Base-by-base conservation (phyloP, 2,329 filamentous ascomycete genomes). In the Colletotrichum spinosum region DNA sequence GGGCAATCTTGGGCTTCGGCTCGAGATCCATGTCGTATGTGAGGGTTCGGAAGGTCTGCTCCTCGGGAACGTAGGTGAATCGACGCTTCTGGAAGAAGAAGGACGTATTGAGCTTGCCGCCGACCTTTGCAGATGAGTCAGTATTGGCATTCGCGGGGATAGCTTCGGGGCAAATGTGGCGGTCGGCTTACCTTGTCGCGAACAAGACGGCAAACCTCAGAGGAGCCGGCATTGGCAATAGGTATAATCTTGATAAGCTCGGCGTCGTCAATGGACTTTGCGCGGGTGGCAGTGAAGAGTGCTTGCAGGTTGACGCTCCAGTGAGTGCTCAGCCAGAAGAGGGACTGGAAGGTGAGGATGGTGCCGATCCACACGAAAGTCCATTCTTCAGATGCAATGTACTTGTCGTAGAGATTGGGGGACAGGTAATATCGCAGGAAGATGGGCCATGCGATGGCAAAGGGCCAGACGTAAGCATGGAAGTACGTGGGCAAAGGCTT, bases 21-120 rank as follows among this genome's bases (percentile, higher is more conserved):
- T 97, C 91, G 69, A 83, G 81, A 76, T 99, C 96, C 76, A 99
- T 90, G 48, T 88, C 87, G 79, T 97, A 99, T 63, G 85, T 84
- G 63, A 98, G 83, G 34, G 95, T 93, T 55, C 90, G 86, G 77
- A 99, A 99, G n/a, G 85, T 86, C 67, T 90, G 87, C 69, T 83
- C 87, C 46, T 89, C 86, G 54, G 88, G 79, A 69, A 93, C 84
- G 82, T 94, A 97, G 69, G 97, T 86, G 77, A 99, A 99, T 42
- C 95, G 92, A 72, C 96, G 92, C 84, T 99, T 99, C 82, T 99
- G 96, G 82, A 99, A 99, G 62, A 97, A 83, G 80, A 99, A 99
- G 9, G 94, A 97, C 11, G 90, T 80, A 70, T 90, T 94, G 61
- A 87, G 84, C 81, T 92, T 92, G 71, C 89, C 92, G 68, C 88